Base-by-base conservation (phyloP, 129 eudicot genomes). In the Lactuca saligna region DNA sequence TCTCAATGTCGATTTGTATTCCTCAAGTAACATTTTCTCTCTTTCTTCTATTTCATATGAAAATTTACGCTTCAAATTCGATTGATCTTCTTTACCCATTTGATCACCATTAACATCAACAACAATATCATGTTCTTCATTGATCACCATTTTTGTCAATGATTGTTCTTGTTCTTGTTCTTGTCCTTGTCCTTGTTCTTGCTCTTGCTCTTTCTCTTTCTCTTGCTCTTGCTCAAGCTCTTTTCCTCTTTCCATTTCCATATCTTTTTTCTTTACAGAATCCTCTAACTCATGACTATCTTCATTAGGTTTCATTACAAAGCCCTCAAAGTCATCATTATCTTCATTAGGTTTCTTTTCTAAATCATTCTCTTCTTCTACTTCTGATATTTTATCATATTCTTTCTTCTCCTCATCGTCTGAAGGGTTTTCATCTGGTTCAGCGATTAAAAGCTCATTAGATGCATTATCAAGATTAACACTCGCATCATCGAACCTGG, bases 1-100 rank as follows among this genome's bases (percentile, higher is more conserved):
- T 59, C 69, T 76, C n/a, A 90, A 80, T 7, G 85, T 63, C 14
- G 87, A 68, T 1, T 86, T 80, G 72, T 84, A 90, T 77, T 87
- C 95, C 48, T 87, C 75, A 34, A 82, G 57, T 56, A 90, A 71
- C 64, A 87, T 78, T 79, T 70, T 77, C 74, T 90, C 95, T 66
- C 86, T 77, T 50, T 90, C 95, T 66, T 87, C 97, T 41, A 81
- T 66, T 16, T 68, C 86, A n/a, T 70, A 80, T 63, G 80, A 39
- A 51, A 70, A 79, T 16, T 82, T 65, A 13, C 46, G 46, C 70
- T 69, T 84, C 87, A 87, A 84, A 34, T 84, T 80, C 16, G 84
- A 75, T 61, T 79, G 76, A 57, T 69, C 82, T 25, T 73, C 79
- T 68, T 62, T 77, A 58, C 57, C 15, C 51, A 46, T 12, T 46